A percentile compares a stretch with the other conserved stretches of the same genome.
Evolutionary conservation across 331 rosid species (phyloP).

Genomic region (Malus hybrid): DNA sequence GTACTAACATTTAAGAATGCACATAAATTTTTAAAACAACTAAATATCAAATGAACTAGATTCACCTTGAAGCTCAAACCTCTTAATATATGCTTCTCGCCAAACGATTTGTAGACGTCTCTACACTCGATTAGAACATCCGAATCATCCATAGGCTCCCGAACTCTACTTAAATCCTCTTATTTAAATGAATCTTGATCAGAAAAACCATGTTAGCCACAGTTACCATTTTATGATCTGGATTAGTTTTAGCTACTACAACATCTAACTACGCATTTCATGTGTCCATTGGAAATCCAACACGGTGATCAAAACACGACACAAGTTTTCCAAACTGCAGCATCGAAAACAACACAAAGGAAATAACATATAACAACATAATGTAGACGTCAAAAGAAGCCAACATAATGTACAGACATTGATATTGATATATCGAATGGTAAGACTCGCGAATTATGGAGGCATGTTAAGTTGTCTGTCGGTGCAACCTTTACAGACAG

Average conservation of each 20-base stretch:
- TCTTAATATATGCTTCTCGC: constrained; percentile 90
- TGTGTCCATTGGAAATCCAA: no score
- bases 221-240: no score
- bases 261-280: no score
- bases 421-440: no score
- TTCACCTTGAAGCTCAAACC: constrained; percentile 98
- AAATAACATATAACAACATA: no score
- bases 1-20: not conserved
- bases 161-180: constrained; percentile 35
- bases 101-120: constrained; percentile 82
- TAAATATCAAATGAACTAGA: not conserved
- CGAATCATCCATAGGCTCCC: constrained; percentile 50
- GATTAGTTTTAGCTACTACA: no score
- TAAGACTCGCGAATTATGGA: no score
- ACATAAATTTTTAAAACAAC: not conserved
- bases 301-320: no score
- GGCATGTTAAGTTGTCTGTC: not conserved
- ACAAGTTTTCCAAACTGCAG: no score
- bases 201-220: constrained; percentile 19
- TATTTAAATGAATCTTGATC: constrained; percentile 61
- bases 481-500: not conserved
- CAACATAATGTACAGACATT: no score
- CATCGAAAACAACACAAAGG: no score
- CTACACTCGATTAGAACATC: constrained; percentile 90
- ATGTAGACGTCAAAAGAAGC: no score